Evolutionary conservation across 257 asterid species (phyloP).

Genomic region (Handroanthus guayacan): DNA sequence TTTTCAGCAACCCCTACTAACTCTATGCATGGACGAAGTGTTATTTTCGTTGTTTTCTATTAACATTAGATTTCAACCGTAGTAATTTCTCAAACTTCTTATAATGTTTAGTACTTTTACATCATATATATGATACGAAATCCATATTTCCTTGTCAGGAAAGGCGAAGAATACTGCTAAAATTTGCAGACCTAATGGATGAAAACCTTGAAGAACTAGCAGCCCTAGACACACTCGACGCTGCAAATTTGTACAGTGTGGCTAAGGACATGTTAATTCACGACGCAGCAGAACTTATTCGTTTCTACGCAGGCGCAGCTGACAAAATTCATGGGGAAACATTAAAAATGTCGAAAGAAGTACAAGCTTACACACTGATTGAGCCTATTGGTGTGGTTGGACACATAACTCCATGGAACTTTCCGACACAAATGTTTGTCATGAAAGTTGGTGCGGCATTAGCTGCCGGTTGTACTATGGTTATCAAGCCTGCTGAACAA

Average conservation of each 20-base stretch:
- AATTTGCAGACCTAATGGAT: slow-evolving; percentile 60
- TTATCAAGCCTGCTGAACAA: slow-evolving; percentile 70
- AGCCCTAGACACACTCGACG: slow-evolving; percentile 51
- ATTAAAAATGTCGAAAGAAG: slow-evolving; percentile 49
- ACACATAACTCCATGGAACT: slow-evolving; percentile 67
- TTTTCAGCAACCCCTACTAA: too few relatives aligned
- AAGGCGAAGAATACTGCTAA: slow-evolving; percentile 53
- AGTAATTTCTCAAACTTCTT: too few relatives aligned
- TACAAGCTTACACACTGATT: slow-evolving; percentile 56
- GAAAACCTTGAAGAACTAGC: slow-evolving; percentile 59
- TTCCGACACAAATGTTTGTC: slow-evolving; percentile 57
- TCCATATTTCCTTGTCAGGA: slow-evolving; percentile 38
- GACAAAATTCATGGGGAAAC: slow-evolving; percentile 68
- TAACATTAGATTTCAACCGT: too few relatives aligned
- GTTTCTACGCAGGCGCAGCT: slow-evolving; percentile 70
- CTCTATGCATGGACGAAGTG: too few relatives aligned
- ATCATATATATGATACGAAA: background rate
- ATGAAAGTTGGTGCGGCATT: slow-evolving; percentile 66
- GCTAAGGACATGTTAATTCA: slow-evolving; percentile 46
- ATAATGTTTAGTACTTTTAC: too few relatives aligned
- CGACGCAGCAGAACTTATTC: slow-evolving; percentile 44
- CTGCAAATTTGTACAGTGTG: slow-evolving; percentile 52
- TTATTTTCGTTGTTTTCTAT: background rate
- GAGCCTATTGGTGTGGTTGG: slow-evolving; percentile 78
- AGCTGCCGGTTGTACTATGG: slow-evolving; percentile 69